phyloP scores from a whole-genome alignment of 2,329 filamentous ascomycete species.

The Penicillium digitatum region DNA sequence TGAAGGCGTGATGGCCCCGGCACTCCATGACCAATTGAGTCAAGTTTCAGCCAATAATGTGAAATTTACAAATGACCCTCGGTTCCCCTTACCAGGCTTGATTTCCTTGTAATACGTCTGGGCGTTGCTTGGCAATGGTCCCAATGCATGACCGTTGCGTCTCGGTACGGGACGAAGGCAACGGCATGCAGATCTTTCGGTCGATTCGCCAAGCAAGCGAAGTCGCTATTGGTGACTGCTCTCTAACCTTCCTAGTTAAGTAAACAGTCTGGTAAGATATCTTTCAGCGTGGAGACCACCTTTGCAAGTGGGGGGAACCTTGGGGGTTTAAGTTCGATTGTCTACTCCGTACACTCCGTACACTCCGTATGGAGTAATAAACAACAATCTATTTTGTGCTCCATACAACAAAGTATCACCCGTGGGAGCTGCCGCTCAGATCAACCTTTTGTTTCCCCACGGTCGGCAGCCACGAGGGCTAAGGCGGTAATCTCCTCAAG shows the following conservation, averaged over 20 bases:
- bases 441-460: neutral
- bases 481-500: neutral
- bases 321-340: neutral
- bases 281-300: neutral
- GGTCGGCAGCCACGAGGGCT: neutral
- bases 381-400: no score
- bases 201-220: neutral
- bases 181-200: neutral
- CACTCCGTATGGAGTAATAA: no score
- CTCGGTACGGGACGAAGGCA: neutral
- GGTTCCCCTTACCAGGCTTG: neutral
- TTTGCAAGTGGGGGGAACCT: neutral
- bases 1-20: neutral
- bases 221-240: neutral
- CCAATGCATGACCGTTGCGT: conserved; percentile 7
- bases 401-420: neutral
- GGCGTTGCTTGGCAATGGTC: neutral
- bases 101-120: neutral
- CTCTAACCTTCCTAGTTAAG: neutral
- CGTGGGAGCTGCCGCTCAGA: neutral
- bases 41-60: neutral
- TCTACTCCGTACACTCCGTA: no score
- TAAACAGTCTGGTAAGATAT: neutral
- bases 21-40: neutral
- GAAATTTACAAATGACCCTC: neutral